Percentiles rank a stretch among this genome's conserved stretches.
Evolutionary conservation across 495 filamentous ascomycete species (phyloP).

Genomic region (Aspergillus mulundensis): DNA sequence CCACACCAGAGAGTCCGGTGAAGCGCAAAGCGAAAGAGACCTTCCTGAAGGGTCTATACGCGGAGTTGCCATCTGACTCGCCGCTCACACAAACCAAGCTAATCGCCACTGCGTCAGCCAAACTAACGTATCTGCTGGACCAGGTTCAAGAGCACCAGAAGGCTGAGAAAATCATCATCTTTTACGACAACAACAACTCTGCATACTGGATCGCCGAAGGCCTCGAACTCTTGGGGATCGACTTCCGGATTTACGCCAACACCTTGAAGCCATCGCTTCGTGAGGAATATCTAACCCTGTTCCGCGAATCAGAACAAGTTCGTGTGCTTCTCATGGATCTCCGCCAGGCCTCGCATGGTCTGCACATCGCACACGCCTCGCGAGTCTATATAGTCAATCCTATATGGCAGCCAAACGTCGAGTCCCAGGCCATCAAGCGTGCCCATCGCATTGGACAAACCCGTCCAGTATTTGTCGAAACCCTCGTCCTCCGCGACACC

Average conservation of each 20-base stretch:
- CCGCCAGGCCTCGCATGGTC: slow-evolving; percentile 76
- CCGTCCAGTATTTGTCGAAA: slow-evolving; percentile 79
- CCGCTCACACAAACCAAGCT: slow-evolving; percentile 60
- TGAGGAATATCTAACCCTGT: slow-evolving; percentile 69
- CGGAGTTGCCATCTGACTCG: slow-evolving; percentile 39
- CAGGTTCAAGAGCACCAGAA: slow-evolving; percentile 60
- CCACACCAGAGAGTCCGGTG: slow-evolving; percentile 20
- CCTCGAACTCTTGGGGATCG: slow-evolving; percentile 71
- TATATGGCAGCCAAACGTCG: slow-evolving; percentile 77
- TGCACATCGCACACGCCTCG: slow-evolving; percentile 77
- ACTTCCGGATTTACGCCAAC: slow-evolving; percentile 80
- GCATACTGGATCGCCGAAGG: slow-evolving; percentile 80
- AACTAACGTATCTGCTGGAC: slow-evolving; percentile 81
- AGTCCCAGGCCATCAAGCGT: slow-evolving; percentile 89
- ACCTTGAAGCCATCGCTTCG: slow-evolving; percentile 56
- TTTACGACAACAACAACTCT: slow-evolving; percentile 84
- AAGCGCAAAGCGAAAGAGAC: slow-evolving; percentile 33
- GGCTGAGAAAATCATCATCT: slow-evolving; percentile 83
- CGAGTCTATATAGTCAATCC: slow-evolving; percentile 92
- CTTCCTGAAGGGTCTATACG: slow-evolving; percentile 30
- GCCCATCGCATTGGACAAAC: slow-evolving; percentile 85
- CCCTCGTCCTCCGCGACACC: slow-evolving; percentile 73
- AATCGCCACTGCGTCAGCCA: slow-evolving; percentile 77
- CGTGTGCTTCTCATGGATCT: slow-evolving; percentile 89
- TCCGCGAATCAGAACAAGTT: slow-evolving; percentile 59